Base-by-base conservation (phyloP, 2,329 filamentous ascomycete species). In the Clonostachys chloroleuca region DNA sequence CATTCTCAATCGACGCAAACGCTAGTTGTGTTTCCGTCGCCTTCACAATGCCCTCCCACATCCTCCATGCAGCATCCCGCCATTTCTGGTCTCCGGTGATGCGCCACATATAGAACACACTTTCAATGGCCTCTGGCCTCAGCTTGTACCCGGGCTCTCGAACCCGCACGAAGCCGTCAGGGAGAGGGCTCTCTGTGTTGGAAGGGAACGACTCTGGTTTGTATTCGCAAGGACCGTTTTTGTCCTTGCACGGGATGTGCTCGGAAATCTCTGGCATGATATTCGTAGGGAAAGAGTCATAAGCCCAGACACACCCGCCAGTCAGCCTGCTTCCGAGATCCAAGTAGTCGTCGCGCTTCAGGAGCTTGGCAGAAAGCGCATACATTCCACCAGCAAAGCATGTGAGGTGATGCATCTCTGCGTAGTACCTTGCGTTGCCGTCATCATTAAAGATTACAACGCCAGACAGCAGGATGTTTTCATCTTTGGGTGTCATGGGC, bases 331-430 rank as follows among this genome's bases (percentile, higher is more conserved):
- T 64, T n/a, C 68, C 77, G 14, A 74, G 58, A 41, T 68, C 62
- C 45, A 80, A 60, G 51, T 78, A 68, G 56, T 76, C 69, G 4
- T 63, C 59, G 16, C 67, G 64, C 2, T 66, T 61, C 48, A 87
- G 79, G 24, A 89, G 68, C 50, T 76, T 80, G 2, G 85, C 81
- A 2, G 79, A 83, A 35, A 91, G 74, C 2, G 73, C 86, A 42
- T 87, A 83, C 71, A 86, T 83, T 10, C 85, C 87, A 7, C 86
- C 86, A 4, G 79, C 71, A 58, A 88, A 91, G 63, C 86, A 91
- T 4, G 78, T 76, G 3, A 89, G 69, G 59, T 90, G 87, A 49
- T 84, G 62, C 60, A 66, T 67, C 48, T 68, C 62, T 18, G 59
- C 51, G 9, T 54, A 53, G 24, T 30, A 30, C 8, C 24, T 10